Evolutionary conservation across 169 alveolate genomes (phyloP).

Genomic region (Eimeria falciformis): DNA sequence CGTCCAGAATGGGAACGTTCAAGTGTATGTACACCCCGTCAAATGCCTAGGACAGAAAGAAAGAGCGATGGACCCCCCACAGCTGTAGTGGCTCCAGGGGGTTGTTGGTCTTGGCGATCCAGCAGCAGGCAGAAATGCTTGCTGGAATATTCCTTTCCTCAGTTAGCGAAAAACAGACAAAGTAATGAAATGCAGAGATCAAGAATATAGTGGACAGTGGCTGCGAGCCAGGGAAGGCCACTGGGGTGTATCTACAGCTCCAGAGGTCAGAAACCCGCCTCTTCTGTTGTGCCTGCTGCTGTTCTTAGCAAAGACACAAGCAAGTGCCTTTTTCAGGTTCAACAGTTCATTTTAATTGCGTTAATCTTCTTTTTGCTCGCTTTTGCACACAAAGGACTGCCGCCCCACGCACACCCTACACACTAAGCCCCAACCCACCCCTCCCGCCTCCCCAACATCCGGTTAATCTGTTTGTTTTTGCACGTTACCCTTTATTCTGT

Average conservation of each 20-base stretch:
- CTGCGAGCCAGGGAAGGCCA: neutral
- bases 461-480: neutral
- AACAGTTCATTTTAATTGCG: neutral
- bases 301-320: neutral
- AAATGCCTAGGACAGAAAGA: no score
- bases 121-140: no score
- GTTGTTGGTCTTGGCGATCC: no score
- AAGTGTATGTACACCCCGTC: neutral
- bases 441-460: neutral
- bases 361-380: neutral
- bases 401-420: constrained; percentile 9
- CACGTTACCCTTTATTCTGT: neutral
- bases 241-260: neutral
- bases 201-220: neutral
- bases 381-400: neutral
- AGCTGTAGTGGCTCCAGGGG: no score
- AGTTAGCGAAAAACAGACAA: neutral
- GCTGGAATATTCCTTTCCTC: no score
- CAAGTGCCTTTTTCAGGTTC: neutral
- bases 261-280: neutral
- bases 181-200: no score
- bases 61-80: no score
- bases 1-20: neutral
- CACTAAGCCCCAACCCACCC: neutral
- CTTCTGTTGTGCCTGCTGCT: neutral